A percentile compares a stretch with the other conserved stretches of the same genome.
Conservation (phyloP, 2,329 filamentous ascomycete genomes). For the Fusarium sp. region DNA sequence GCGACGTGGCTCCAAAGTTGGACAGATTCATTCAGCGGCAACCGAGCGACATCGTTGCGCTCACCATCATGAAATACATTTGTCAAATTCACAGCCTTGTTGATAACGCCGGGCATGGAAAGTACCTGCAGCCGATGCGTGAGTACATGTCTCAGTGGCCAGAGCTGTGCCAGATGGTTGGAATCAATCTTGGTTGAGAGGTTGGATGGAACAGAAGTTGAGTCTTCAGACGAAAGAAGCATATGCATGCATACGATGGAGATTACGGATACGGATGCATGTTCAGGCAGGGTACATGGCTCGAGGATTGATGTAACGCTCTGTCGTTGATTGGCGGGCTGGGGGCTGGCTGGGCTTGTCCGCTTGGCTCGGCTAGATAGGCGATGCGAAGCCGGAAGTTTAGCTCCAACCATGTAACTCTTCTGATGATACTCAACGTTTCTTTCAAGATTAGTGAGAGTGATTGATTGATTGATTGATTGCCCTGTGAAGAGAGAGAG, state of each 20-base stretch:
- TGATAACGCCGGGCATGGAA: not conserved
- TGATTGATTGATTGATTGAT: too few relatives aligned
- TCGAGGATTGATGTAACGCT: too few relatives aligned
- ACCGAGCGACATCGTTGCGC: not conserved
- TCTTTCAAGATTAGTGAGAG: too few relatives aligned
- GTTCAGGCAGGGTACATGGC: too few relatives aligned
- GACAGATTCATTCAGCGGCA: not conserved
- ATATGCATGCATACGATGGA: too few relatives aligned
- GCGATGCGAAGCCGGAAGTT: not conserved
- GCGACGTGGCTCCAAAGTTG: rapidly evolving
- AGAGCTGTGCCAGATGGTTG: not conserved
- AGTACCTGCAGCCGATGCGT: not conserved
- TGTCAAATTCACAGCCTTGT: not conserved
- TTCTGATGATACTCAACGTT: too few relatives aligned
- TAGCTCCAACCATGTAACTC: not conserved
- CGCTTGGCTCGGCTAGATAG: not conserved
- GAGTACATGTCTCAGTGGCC: not conserved
- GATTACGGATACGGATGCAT: too few relatives aligned
- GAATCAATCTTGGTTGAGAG: too few relatives aligned
- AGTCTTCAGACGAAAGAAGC: too few relatives aligned
- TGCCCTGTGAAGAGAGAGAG: too few relatives aligned
- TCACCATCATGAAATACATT: not conserved
- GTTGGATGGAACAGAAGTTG: too few relatives aligned
- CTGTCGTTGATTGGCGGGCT: not conserved
- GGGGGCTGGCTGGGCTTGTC: too few relatives aligned